Conservation (phyloP, 768 basidiomycete species). For the Trametes meyenii region DNA sequence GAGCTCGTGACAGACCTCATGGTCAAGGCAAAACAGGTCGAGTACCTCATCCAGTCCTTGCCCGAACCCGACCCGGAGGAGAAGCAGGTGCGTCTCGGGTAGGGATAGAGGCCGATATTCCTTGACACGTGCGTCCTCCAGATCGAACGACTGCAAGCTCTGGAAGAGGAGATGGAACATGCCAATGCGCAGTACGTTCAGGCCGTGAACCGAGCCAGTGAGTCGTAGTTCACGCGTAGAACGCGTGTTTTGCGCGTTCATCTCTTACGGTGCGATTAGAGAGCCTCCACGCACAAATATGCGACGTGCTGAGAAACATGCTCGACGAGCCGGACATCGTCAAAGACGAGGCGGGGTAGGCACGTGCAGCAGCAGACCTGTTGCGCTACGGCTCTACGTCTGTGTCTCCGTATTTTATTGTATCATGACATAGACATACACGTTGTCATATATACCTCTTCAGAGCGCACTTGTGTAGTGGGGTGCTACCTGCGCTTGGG, state of each 20-base stretch:
- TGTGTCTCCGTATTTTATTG: neutral
- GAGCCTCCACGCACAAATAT: slow-evolving; percentile 30
- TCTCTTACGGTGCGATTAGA: slow-evolving; percentile 18
- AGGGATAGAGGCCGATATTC: neutral
- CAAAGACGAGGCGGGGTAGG: slow-evolving; percentile 19
- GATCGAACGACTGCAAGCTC: slow-evolving; percentile 64
- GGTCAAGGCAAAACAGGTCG: slow-evolving; percentile 86
- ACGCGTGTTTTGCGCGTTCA: neutral
- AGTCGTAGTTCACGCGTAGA: neutral
- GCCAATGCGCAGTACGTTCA: slow-evolving; percentile 78
- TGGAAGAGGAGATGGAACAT: slow-evolving; percentile 70
- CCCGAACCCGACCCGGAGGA: slow-evolving; percentile 81
- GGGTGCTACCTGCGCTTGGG: no score
- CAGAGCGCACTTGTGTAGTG: no score
- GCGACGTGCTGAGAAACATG: slow-evolving; percentile 31
- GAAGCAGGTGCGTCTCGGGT: slow-evolving; percentile 53
- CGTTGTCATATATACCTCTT: no score
- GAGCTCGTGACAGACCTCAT: slow-evolving; percentile 85
- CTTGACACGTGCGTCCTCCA: slow-evolving; percentile 30
- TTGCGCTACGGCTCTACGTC: neutral
- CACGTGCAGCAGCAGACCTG: neutral
- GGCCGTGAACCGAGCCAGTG: slow-evolving; percentile 69
- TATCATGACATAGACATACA: neutral
- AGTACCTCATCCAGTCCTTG: slow-evolving; percentile 78
- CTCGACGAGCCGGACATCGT: slow-evolving; percentile 30